These are phyloP conservation scores for Fusarium devonianum DNA, from an alignment of 2,329 filamentous ascomycete genomes.

Conservation along the genomic window DNA sequence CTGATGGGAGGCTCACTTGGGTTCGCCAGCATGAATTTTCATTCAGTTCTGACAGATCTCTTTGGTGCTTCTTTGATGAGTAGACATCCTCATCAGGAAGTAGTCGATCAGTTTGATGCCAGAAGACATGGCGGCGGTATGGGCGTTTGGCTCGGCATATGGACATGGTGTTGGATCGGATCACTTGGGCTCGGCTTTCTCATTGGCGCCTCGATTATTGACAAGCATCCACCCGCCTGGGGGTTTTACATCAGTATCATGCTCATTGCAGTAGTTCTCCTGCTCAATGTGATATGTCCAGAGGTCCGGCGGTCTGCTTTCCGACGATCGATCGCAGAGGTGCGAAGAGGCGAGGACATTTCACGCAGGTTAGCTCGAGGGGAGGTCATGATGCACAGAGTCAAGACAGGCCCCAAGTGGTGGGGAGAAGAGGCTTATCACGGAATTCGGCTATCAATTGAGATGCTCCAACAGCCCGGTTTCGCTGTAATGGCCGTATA, in stretches of 20 bases:
- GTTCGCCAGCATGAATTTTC: slow-evolving; percentile 79
- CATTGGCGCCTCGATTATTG: slow-evolving; percentile 74
- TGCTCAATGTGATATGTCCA: slow-evolving; percentile 75
- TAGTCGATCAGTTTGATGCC: slow-evolving; percentile 71
- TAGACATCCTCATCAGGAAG: slow-evolving; percentile 74
- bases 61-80: slow-evolving; percentile 81
- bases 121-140: slow-evolving; percentile 79
- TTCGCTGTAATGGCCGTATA: slow-evolving; percentile 78
- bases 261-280: slow-evolving; percentile 67
- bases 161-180: slow-evolving; percentile 79
- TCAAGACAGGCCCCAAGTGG: slow-evolving; percentile 74
- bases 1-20: slow-evolving; percentile 74
- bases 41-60: slow-evolving; percentile 74
- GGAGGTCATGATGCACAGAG: slow-evolving; percentile 79
- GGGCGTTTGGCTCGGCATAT: slow-evolving; percentile 80
- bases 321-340: slow-evolving; percentile 72
- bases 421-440: slow-evolving; percentile 81
- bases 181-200: slow-evolving; percentile 76
- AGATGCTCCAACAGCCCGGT: slow-evolving; percentile 77
- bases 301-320: slow-evolving; percentile 75
- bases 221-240: slow-evolving; percentile 70
- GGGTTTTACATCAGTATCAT: slow-evolving; percentile 79
- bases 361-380: slow-evolving; percentile 70
- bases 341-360: slow-evolving; percentile 60
- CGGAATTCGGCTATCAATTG: slow-evolving; percentile 68